Evolutionary conservation across 768 basidiomycete genomes (phyloP).

Genomic region (Collybia sordida): DNA sequence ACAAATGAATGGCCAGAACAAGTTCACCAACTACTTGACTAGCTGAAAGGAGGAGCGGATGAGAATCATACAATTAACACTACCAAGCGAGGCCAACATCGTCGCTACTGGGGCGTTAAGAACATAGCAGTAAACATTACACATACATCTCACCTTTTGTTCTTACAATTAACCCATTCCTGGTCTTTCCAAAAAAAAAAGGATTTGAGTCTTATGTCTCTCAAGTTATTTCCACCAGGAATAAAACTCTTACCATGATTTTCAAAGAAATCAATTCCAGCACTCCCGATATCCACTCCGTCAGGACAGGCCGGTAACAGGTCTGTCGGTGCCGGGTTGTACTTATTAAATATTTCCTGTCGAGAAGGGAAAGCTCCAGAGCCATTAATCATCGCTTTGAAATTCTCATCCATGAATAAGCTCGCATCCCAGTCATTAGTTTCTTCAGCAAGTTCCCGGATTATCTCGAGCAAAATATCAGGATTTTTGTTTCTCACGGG

Average conservation of each 20-base stretch:
- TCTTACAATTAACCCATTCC: constrained; percentile 5
- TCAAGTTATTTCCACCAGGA: constrained; percentile 4
- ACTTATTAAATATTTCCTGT: background rate
- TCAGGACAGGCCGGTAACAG: constrained; percentile 10
- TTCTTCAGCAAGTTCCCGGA: constrained; percentile 49
- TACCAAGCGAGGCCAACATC: background rate
- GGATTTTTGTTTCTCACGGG: constrained; percentile 17
- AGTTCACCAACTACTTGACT: too few species aligned
- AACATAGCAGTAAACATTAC: background rate
- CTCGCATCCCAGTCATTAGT: constrained; percentile 51
- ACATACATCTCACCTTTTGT: constrained; percentile 1
- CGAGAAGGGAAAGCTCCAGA: constrained; percentile 17
- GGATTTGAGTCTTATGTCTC: constrained; percentile 1
- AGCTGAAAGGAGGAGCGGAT: too few species aligned
- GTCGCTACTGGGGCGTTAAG: constrained; percentile 1
- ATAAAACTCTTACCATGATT: constrained; percentile 9
- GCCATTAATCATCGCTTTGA: constrained; percentile 41
- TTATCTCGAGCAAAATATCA: constrained; percentile 37
- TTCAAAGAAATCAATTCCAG: constrained; percentile 20
- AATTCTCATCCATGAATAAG: constrained; percentile 46
- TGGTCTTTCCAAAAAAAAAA: constrained; percentile 20
- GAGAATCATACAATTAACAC: too few species aligned
- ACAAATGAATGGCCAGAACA: too few species aligned
- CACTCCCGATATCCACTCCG: constrained; percentile 20
- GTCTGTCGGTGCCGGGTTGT: background rate